Base-by-base conservation (phyloP, 2,329 filamentous ascomycete species). In the Xylaria sp. region DNA sequence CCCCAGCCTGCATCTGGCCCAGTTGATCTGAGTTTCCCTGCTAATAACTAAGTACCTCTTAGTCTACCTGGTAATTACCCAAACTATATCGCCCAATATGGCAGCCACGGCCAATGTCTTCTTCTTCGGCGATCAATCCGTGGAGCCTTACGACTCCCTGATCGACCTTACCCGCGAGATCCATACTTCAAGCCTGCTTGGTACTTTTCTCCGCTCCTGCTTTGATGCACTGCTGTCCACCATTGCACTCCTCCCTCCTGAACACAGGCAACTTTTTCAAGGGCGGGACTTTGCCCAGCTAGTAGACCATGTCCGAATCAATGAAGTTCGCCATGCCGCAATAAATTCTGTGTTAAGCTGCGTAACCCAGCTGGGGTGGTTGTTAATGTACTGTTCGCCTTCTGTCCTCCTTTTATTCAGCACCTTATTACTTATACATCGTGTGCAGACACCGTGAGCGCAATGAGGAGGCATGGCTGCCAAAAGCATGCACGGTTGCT, bases 61-160 rank as follows among this genome's bases (percentile, higher is more conserved):
- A n/a, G n/a, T n/a, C n/a, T n/a, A n/a, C n/a, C n/a, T n/a, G n/a
- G n/a, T n/a, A n/a, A n/a, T n/a, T n/a, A n/a, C n/a, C n/a, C n/a
- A n/a, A n/a, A n/a, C n/a, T 18, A 40, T 32, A 48, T 60, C 25
- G 40, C 23, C 35, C 25, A 35, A 60, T 8, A 60, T 60, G 57
- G 21, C 42, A 35, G 23, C 57, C 23, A 21, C 57, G 10, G 40
- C 57, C 25, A 47, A 47, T 13, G 42, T 60, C 40, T 60, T 60
- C 57, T 60, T 47, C 42, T 60, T 60, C 40, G 57, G 57, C 18
- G 57, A 60, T 48, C 57, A 60, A 27, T 60, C 57, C 42, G 57
- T 60, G 40, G 57, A 60, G 40, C 57, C 57, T 29, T 35, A 60
- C 35, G 57, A n/a, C 42, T 60, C 57, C 57, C 32, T 60, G 57